Evolutionary conservation across 129 eudicot species (phyloP).

Genomic region (Solidago caesia): DNA sequence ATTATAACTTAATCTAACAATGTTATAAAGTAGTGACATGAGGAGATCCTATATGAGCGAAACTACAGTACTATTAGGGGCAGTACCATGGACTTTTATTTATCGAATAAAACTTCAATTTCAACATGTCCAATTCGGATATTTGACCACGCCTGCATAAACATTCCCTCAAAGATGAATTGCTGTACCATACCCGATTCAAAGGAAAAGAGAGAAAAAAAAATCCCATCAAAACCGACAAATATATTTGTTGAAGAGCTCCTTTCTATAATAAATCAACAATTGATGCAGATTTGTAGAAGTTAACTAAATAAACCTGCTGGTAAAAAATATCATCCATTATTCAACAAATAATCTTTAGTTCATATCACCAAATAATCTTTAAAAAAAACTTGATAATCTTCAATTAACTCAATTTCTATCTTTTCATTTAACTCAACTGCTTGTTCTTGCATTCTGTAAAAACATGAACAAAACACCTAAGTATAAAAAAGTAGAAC

Average conservation of each 20-base stretch:
- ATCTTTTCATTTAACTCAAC: constrained; percentile 60
- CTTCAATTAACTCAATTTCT: constrained; percentile 37
- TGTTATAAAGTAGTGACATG: constrained; percentile 7
- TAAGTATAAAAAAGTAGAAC: background rate
- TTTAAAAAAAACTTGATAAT: too few relatives aligned
- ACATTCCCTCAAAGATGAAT: constrained; percentile 78
- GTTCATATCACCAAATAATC: too few relatives aligned
- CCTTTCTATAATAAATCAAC: background rate
- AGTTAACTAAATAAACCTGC: constrained; percentile 49
- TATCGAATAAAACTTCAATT: constrained; percentile 78
- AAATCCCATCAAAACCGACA: background rate
- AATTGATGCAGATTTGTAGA: background rate
- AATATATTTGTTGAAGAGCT: background rate
- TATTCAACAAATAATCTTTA: background rate
- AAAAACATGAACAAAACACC: constrained; percentile 20
- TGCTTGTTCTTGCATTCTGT: constrained; percentile 80
- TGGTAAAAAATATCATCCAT: constrained; percentile 72
- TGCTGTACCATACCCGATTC: constrained; percentile 80
- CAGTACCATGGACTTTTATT: constrained; percentile 86
- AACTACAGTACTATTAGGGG: background rate
- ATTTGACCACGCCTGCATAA: constrained; percentile 47
- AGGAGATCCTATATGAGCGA: constrained; percentile 8
- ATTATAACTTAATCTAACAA: background rate
- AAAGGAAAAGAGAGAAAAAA: background rate
- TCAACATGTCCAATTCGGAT: constrained; percentile 65